Percentiles rank a stretch among this genome's conserved stretches.
Evolutionary conservation across 192 early-diverging fungal species (phyloP).

Genomic region (Piromyces finnis): DNA sequence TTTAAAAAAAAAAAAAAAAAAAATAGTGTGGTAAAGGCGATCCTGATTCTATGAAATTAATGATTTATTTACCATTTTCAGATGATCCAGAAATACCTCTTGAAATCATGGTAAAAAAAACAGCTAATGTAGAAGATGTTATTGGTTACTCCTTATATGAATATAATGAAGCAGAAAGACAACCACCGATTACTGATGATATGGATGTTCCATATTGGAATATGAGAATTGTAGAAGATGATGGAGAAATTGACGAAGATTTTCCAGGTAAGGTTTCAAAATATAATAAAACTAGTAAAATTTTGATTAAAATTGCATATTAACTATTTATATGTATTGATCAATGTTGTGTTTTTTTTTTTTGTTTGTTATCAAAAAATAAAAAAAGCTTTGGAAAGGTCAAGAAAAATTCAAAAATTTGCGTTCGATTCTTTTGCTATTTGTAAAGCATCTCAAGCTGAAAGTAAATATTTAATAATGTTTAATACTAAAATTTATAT

Average conservation of each 20-base stretch:
- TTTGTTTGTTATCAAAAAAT: background rate
- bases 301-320: background rate
- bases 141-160: conserved; percentile 85
- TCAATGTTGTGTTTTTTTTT: background rate
- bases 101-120: conserved; percentile 48
- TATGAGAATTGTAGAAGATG: conserved; percentile 83
- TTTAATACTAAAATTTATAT: too few relatives aligned
- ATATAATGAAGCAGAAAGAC: conserved; percentile 52
- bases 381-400: conserved; percentile 62
- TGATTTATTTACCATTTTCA: conserved; percentile 41
- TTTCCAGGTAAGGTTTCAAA: conserved; percentile 59
- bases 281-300: background rate
- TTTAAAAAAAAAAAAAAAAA: too few relatives aligned
- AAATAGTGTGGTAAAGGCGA: conserved; percentile 39
- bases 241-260: conserved; percentile 91
- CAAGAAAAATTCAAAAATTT: conserved; percentile 65
- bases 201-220: conserved; percentile 65
- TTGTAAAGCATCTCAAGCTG: conserved; percentile 52
- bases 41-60: conserved; percentile 29
- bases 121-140: conserved; percentile 76
- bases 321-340: background rate
- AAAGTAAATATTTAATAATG: too few relatives aligned
- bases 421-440: conserved; percentile 84
- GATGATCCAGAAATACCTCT: conserved; percentile 24
- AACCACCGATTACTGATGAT: conserved; percentile 40